Evolutionary conservation across 2,329 filamentous ascomycete genomes (phyloP), one percentile per base, ranked within the genome.

Genomic region (Fusarium goolgardi): DNA sequence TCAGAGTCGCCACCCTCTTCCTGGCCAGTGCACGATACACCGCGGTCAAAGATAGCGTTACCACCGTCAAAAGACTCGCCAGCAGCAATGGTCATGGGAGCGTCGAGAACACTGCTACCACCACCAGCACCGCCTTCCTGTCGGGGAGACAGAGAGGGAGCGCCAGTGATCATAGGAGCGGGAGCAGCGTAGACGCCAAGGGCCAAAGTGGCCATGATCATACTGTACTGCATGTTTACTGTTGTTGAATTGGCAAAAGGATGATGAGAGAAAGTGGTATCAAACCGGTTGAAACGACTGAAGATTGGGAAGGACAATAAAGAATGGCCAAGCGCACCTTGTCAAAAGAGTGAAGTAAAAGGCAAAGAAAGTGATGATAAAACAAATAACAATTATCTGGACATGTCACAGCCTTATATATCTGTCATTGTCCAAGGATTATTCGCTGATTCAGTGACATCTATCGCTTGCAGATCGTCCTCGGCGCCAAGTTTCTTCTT

Each of bases 1-100:
- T 84, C 83, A 0, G 75, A 73, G 46, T 65, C 63, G 10, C 73
- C 72, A n/a, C 73, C 73, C 52, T 75, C 73, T 0, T 7, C 39
- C 52, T 75, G 73, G 2, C 73, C 73, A 58, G 67, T 71, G 64
- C 73, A 75, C 11, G 61, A 52, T 43, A 69, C 65, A 59, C 74
- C 74, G 16, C 74, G 74, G 40, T 76, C 74, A 20, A 67, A 76
- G 60, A 74, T 55, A 54, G 59, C 70, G 43, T 76, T 68, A 15
- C 70, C 65, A 49, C 74, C 75, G 20, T 77, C 76, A 31, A 77
- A 77, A 55, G 67, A 61, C 55, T 74, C 49, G 21, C 72, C 72
- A 1, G 72, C 72, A 7, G 71, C 72, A 35, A 70, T 74, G 25
- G 73, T 73, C 69, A 63, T 70, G 40, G 70, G 65, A 4, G 68